phyloP scores from a whole-genome alignment of 441 rosid species.

The Pelargonium myrrhifolium region DNA sequence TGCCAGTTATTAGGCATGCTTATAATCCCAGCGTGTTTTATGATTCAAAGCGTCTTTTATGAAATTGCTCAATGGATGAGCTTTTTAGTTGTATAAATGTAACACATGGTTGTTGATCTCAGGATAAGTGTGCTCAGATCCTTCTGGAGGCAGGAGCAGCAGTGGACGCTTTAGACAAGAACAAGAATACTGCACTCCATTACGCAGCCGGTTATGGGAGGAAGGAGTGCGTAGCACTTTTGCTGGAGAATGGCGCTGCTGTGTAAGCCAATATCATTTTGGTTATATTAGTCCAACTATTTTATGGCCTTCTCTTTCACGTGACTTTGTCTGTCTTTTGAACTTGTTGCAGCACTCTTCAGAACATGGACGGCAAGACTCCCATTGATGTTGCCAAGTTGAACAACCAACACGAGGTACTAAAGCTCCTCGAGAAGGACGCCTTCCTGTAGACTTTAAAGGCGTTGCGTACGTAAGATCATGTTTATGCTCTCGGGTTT shows the following conservation, averaged over 20 bases:
- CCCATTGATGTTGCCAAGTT: slow-evolving; percentile 98
- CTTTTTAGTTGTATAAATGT: background rate
- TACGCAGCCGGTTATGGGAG: slow-evolving; percentile 97
- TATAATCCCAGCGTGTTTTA: too few species aligned
- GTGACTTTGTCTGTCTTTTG: background rate
- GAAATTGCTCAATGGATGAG: background rate
- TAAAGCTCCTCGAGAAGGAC: slow-evolving; percentile 88
- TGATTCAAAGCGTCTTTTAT: background rate
- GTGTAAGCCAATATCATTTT: slow-evolving; percentile 53
- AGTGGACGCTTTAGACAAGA: slow-evolving; percentile 87
- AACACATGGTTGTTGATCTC: slow-evolving; percentile 14
- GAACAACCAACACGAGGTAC: slow-evolving; percentile 82
- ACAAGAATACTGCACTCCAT: slow-evolving; percentile 94
- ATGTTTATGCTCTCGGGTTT: too few species aligned
- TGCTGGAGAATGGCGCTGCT: slow-evolving; percentile 86
- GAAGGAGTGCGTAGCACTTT: slow-evolving; percentile 90
- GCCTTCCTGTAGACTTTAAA: slow-evolving; percentile 58
- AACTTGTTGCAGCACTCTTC: slow-evolving; percentile 56
- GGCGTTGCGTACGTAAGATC: background rate
- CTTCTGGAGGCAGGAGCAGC: slow-evolving; percentile 81
- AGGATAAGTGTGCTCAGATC: slow-evolving; percentile 83
- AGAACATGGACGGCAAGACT: slow-evolving; percentile 86
- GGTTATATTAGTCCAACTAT: background rate
- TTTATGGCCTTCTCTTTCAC: background rate
- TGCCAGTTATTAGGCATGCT: too few species aligned